Evolutionary conservation across 2,329 filamentous ascomycete genomes (phyloP).

Genomic region (Thielaviopsis musarum): DNA sequence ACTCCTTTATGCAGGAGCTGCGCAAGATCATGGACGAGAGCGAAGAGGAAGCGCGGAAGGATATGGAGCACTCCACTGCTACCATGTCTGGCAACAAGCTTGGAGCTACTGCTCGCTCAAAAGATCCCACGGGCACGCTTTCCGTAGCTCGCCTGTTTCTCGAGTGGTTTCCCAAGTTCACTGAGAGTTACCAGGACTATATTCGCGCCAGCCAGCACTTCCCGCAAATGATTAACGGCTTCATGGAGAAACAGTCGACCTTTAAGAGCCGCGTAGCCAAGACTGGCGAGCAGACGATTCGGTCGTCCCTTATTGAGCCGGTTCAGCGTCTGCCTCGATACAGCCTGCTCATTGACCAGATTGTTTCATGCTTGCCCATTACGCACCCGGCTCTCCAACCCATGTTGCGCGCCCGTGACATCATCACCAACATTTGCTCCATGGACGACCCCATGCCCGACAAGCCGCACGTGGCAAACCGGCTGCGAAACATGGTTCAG

Average conservation of each 20-base stretch:
- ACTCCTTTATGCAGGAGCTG: constrained; percentile 61
- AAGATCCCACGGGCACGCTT: constrained; percentile 62
- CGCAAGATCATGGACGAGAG: constrained; percentile 64
- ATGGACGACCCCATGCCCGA: constrained; percentile 58
- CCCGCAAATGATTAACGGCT: constrained; percentile 60
- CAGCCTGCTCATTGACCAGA: constrained; percentile 91
- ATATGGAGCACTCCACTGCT: constrained; percentile 46
- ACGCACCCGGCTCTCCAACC: constrained; percentile 69
- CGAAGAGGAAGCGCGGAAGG: constrained; percentile 60
- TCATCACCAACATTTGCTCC: constrained; percentile 92
- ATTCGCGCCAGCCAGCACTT: constrained; percentile 82
- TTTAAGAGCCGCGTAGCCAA: constrained; percentile 67
- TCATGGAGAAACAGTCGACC: constrained; percentile 65
- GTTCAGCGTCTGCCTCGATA: constrained; percentile 90
- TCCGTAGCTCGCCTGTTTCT: constrained; percentile 66
- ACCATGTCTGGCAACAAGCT: constrained; percentile 25
- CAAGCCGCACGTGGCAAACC: constrained; percentile 56
- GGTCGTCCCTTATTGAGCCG: constrained; percentile 86
- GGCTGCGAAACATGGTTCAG: constrained; percentile 59
- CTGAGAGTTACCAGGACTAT: constrained; percentile 81
- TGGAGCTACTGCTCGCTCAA: constrained; percentile 29
- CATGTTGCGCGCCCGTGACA: constrained; percentile 77
- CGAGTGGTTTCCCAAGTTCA: constrained; percentile 88
- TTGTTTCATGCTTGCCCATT: constrained; percentile 69
- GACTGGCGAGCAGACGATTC: constrained; percentile 76